Base-by-base conservation (phyloP, 768 basidiomycete species). In the Lanmaoa rubissima region DNA sequence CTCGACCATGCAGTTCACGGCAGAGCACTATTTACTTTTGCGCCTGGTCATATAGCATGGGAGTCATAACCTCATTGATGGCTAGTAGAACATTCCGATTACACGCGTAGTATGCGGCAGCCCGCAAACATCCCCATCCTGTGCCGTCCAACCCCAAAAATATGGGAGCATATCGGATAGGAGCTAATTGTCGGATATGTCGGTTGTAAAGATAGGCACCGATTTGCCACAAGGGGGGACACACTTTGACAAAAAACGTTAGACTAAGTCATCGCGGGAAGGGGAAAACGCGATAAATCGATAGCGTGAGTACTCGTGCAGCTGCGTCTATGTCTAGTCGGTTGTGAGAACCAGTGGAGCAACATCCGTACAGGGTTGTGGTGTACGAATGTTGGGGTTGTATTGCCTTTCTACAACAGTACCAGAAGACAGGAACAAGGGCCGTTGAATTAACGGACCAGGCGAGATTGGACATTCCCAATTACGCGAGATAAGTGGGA, bases 31-130 rank as follows among this genome's bases (percentile, higher is more conserved):
- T 48, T 44, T 36, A 35, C 50, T 21, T 39, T 52, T 53, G 39
- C 40, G 53, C 56, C 46, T 57, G 56, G 66, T 68, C 65, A 47
- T 53, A 55, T 45, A 55, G 53, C 55, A 69, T 67, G 67, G 59
- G 63, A 62, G 66, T 57, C 49, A 57, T 45, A 28, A 42, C 28
- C n/a, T 52, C 60, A 59, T 61, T 56, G 67, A 61, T 59, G 45
- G 44, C 19, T 49, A 40, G 40, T 60, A 48, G 57, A 60, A 59
- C 54, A 39, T 58, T 58, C 57, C 52, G 52, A 60, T 60, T 48
- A 68, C 65, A 62, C 60, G 61, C 48, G 36, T 52, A 52, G 32
- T 52, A 16, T 49, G 55, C 44, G 54, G 50, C 57, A 56, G 50
- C 28, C 57, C 55, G 47, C 40, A 56, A n/a, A 24, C 51, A 49